Conservation (phyloP, 148 eudicot species). For the Nepenthes gracilis region DNA sequence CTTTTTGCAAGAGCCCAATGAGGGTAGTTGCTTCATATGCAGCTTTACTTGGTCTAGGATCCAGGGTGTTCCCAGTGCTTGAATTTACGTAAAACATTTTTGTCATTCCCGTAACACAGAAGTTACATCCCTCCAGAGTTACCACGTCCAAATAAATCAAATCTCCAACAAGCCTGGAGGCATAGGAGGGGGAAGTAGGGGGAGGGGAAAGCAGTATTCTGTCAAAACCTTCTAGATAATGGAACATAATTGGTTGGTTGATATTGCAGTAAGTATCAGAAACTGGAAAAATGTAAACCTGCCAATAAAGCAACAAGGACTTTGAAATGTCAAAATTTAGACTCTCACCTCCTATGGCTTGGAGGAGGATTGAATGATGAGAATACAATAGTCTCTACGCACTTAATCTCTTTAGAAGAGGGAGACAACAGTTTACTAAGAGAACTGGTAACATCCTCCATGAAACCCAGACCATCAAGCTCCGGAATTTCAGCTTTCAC, state of each 20-base stretch:
- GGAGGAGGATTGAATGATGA: conserved; percentile 98
- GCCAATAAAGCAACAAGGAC: background rate
- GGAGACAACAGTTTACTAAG: conserved; percentile 51
- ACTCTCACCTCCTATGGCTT: conserved; percentile 75
- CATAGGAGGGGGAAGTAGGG: background rate
- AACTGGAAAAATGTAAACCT: background rate
- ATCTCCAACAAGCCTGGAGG: conserved; percentile 89
- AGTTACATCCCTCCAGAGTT: conserved; percentile 72
- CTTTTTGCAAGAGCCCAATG: conserved; percentile 78
- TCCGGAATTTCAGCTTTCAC: conserved; percentile 54
- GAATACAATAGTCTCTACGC: conserved; percentile 77
- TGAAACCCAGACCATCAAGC: conserved; percentile 69
- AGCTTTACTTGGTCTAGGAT: conserved; percentile 68
- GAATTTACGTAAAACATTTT: conserved; percentile 74
- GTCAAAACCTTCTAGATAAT: background rate
- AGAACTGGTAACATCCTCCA: conserved; percentile 75
- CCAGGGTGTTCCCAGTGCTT: conserved; percentile 50
- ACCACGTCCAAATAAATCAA: conserved; percentile 83
- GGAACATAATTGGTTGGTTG: too few relatives aligned
- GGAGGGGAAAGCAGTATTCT: background rate
- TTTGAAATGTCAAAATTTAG: background rate
- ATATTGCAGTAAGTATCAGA: too few relatives aligned
- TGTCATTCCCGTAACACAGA: conserved; percentile 87
- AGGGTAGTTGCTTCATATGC: conserved; percentile 75
- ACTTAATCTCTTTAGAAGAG: conserved; percentile 68